Evolutionary conservation across 306 rosid genomes (phyloP).

Genomic region (Prinsepia uniflora): DNA sequence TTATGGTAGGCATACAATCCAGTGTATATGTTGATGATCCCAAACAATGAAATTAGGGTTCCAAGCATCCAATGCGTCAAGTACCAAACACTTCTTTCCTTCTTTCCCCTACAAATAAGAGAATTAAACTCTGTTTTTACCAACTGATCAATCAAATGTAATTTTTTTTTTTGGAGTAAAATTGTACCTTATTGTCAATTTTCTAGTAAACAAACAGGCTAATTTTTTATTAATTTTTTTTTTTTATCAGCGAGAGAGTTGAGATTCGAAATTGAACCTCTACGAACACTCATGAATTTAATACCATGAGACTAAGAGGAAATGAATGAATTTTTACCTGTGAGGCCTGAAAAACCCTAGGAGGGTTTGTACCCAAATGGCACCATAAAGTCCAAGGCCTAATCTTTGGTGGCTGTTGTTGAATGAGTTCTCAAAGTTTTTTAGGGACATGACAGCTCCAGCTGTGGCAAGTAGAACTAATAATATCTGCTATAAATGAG

Average conservation of each 20-base stretch:
- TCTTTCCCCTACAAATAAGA: conserved; percentile 57
- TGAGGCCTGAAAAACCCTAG: conserved; percentile 88
- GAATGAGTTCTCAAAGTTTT: conserved; percentile 84
- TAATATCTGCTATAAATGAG: conserved; percentile 43
- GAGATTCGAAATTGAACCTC: too few relatives aligned
- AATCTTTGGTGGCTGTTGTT: conserved; percentile 83
- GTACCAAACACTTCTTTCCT: conserved; percentile 76
- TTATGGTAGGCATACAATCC: conserved; percentile 69
- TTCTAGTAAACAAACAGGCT: too few relatives aligned
- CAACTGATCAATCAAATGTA: not conserved
- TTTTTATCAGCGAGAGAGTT: too few relatives aligned
- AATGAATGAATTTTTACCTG: conserved; percentile 38
- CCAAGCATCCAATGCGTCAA: conserved; percentile 83
- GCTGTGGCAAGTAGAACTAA: conserved; percentile 65
- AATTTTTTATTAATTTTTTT: too few relatives aligned
- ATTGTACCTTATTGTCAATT: too few relatives aligned
- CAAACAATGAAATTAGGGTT: conserved; percentile 58
- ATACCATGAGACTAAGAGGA: too few relatives aligned
- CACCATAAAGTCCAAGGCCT: conserved; percentile 82
- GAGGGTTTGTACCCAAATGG: conserved; percentile 59
- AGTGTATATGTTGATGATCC: conserved; percentile 78
- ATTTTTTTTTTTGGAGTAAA: not conserved
- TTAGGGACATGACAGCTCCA: conserved; percentile 80
- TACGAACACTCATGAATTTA: too few relatives aligned
- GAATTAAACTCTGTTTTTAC: not conserved